Evolutionary conservation across 805 yeast genomes (phyloP).

Genomic region (Barnettozyma pratensis): DNA sequence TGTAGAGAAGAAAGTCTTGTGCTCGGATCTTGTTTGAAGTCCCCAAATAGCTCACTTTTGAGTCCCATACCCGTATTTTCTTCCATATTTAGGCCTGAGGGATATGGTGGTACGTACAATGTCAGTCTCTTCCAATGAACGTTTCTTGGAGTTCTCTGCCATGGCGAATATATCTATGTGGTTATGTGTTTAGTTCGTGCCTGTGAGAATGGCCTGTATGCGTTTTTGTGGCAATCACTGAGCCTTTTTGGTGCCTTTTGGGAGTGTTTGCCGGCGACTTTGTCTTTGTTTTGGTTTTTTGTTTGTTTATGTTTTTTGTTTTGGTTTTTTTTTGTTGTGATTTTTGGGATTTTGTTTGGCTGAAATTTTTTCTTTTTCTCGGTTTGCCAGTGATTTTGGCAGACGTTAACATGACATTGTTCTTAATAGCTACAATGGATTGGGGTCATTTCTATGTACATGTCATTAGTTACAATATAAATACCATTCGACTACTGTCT

Average conservation of each 20-base stretch:
- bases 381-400: not conserved
- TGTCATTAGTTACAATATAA: not conserved
- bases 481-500: conserved; percentile 37
- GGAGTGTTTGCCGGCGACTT: not conserved
- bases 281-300: conserved; percentile 8
- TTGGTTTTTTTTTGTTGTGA: conserved; percentile 2
- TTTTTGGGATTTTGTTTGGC: not conserved
- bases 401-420: not conserved
- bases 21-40: too few species aligned
- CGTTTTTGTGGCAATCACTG: not conserved
- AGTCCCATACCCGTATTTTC: too few species aligned
- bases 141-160: conserved; percentile 9
- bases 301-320: conserved; percentile 11
- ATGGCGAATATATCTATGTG: not conserved
- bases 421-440: not conserved
- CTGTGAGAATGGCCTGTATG: not conserved
- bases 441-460: not conserved
- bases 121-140: conserved; percentile 7
- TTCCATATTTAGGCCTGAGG: not conserved
- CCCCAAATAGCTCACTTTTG: not conserved
- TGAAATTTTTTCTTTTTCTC: not conserved
- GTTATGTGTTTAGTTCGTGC: not conserved
- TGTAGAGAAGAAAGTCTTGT: too few species aligned
- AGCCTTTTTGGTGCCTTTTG: not conserved
- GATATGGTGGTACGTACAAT: conserved; percentile 5